Evolutionary conservation across 148 eudicot genomes (phyloP).

Genomic region (Chenopodium formosanum): DNA sequence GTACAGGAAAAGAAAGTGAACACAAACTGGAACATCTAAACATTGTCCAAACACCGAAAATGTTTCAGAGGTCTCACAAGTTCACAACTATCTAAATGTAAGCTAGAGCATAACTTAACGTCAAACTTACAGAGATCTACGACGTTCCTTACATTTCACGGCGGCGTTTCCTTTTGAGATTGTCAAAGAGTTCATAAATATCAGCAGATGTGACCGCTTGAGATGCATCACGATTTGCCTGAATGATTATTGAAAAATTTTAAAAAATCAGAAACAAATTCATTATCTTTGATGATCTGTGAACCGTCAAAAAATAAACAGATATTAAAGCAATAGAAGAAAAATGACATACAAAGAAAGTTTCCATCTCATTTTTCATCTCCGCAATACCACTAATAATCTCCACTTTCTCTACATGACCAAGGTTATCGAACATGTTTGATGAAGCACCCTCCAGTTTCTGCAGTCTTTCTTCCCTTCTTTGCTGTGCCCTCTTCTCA

Average conservation of each 20-base stretch:
- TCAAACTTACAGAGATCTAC: conserved; percentile 12
- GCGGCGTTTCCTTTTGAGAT: conserved; percentile 82
- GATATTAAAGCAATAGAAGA: background rate
- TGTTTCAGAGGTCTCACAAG: conserved; percentile 2
- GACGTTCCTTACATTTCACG: conserved; percentile 33
- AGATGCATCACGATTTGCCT: conserved; percentile 69
- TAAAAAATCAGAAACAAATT: background rate
- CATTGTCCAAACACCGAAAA: conserved; percentile 10
- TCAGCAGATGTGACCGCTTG: conserved; percentile 77
- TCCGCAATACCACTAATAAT: conserved; percentile 80
- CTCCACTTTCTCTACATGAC: conserved; percentile 90
- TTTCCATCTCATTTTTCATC: conserved; percentile 77
- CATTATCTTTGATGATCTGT: background rate
- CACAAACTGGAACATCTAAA: background rate
- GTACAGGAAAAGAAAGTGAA: conserved; percentile 1
- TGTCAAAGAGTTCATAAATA: conserved; percentile 77
- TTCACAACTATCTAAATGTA: conserved; percentile 5
- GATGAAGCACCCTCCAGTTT: conserved; percentile 64
- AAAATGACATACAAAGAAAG: conserved; percentile 62
- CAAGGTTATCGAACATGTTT: conserved; percentile 69
- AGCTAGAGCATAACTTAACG: conserved; percentile 11
- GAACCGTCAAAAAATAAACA: background rate
- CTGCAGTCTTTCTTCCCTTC: conserved; percentile 79
- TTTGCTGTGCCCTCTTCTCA: conserved; percentile 78
- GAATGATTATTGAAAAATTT: conserved; percentile 20